Conservation (phyloP, 1,284 basidiomycete genomes). For the Heterobasidion occidentale region DNA sequence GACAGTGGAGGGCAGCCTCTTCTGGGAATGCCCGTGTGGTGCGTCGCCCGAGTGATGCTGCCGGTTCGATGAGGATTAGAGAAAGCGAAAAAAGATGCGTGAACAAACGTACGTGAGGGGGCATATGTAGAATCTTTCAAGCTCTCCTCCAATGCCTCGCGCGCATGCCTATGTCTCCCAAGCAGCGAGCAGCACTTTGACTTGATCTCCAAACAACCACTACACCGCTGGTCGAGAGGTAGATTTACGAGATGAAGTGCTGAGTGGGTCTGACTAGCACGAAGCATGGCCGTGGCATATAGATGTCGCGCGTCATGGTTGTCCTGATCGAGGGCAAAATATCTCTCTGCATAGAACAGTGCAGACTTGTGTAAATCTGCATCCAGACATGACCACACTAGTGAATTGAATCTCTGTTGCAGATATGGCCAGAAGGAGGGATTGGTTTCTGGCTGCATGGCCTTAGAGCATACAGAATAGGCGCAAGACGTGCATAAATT, state of each 20-base stretch:
- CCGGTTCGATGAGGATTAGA: conserved; percentile 2
- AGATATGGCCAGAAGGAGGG: conserved; percentile 42
- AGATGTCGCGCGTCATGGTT: conserved; percentile 82
- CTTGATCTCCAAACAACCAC: conserved; percentile 73
- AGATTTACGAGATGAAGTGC: conserved; percentile 66
- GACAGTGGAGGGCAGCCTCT: conserved; percentile 60
- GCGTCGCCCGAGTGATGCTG: conserved; percentile 45
- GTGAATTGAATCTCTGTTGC: conserved; percentile 54
- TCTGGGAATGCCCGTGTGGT: conserved; percentile 50
- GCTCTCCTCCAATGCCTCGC: conserved; percentile 60
- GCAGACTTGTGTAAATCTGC: conserved; percentile 67
- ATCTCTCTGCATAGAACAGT: conserved; percentile 77
- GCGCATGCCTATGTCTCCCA: conserved; percentile 64
- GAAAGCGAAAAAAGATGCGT: conserved; percentile 1
- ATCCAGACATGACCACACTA: conserved; percentile 76
- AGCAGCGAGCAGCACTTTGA: conserved; percentile 69
- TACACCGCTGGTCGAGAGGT: conserved; percentile 49
- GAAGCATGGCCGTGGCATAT: conserved; percentile 73
- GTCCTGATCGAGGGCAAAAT: conserved; percentile 54
- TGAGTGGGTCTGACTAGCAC: conserved; percentile 68
- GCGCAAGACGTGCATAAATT: not conserved
- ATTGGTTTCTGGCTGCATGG: conserved; percentile 40
- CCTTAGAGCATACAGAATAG: conserved; percentile 19
- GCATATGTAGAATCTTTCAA: conserved; percentile 41
- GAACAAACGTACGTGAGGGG: conserved; percentile 41